Evolutionary conservation across 192 early-diverging fungal species (phyloP), one percentile per base, ranked within the genome.

Genomic region (Backusella tuberculispora): DNA sequence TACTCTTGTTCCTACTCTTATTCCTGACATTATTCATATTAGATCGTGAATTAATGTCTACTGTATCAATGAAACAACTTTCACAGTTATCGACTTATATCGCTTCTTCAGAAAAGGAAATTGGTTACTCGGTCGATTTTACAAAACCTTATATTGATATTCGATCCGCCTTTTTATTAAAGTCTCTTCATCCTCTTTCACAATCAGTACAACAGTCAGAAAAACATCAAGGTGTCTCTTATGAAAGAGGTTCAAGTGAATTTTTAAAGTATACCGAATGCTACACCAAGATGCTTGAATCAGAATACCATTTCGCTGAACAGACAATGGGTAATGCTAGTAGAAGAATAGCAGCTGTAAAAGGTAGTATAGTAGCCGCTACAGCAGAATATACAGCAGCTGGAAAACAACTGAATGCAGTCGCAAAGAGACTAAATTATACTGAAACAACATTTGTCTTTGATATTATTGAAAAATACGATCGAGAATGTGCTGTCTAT

Each of bases 111-210:
- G 83, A 83, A 34, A 63, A 72, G 13, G 88, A 89, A 53, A 78
- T 86, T 7, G 83, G 84, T 21, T 79, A 84, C 68, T 41, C 77
- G 37, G 73, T 86, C 38, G 85, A 87, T 71, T 90, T 89, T 47
- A 73, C 84, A 43, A 88, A 89, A 64, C 83, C 83, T 0, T 95
- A 93, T 76, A 83, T 85, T 44, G 92, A 93, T 34, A 88, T 93
- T 41, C 86, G 94, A 7, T 86, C 92, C 14, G 74, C 72, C 13
- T 90, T 88, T 73, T 80, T 95, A 71, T 65, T 82, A 53, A 90
- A 91, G 69, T 88, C 85, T 1, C 66, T 93, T 41, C 63, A 75
- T 5, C 69, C 84, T 8, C 66, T 90, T 5, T 77, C 87, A 5
- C 80, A 86, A 41, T 82, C 86, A 2, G 86, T 88, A 0, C 76